These are phyloP conservation scores for Sanghuangporus sanghuang DNA, from an alignment of 1,284 basidiomycete species.

Conservation along the genomic window DNA sequence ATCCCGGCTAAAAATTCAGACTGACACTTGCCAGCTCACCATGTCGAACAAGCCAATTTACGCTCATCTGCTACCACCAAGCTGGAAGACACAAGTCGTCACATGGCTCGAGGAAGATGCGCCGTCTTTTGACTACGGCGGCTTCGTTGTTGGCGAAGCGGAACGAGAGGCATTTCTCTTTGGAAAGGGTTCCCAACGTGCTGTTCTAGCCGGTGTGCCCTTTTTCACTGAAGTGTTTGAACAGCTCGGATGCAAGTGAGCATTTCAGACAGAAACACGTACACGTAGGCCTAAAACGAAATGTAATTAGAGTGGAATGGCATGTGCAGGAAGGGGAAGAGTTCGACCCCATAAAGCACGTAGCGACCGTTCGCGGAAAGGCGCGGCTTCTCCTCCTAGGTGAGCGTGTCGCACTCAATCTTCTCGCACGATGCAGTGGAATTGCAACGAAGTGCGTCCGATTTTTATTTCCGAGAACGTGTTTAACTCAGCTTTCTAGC, in stretches of 20 bases:
- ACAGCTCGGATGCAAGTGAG: conserved; percentile 87
- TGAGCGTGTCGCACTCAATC: conserved; percentile 91
- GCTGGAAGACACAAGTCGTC: conserved; percentile 81
- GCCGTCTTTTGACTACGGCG: conserved; percentile 96
- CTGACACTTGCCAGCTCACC: neutral
- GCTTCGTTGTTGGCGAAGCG: conserved; percentile 94
- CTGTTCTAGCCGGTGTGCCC: conserved; percentile 90
- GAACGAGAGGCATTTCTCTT: conserved; percentile 83
- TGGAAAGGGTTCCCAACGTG: conserved; percentile 73
- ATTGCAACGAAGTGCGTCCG: conserved; percentile 86
- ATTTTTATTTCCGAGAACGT: neutral
- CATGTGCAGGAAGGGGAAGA: conserved; percentile 80
- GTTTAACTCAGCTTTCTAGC: neutral
- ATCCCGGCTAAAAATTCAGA: neutral
- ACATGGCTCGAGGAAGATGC: conserved; percentile 92
- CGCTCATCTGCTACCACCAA: conserved; percentile 77
- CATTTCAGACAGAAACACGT: conserved; percentile 19
- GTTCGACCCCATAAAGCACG: conserved; percentile 78
- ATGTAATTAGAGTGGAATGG: conserved; percentile 81
- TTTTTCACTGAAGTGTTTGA: conserved; percentile 94
- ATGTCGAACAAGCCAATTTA: conserved; percentile 11
- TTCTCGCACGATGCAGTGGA: conserved; percentile 92
- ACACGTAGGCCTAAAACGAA: neutral
- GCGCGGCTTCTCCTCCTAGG: conserved; percentile 89
- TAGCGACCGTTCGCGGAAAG: conserved; percentile 90